Evolutionary conservation across 2,329 filamentous ascomycete genomes (phyloP).

Genomic region (Parafenestella ontariensis): DNA sequence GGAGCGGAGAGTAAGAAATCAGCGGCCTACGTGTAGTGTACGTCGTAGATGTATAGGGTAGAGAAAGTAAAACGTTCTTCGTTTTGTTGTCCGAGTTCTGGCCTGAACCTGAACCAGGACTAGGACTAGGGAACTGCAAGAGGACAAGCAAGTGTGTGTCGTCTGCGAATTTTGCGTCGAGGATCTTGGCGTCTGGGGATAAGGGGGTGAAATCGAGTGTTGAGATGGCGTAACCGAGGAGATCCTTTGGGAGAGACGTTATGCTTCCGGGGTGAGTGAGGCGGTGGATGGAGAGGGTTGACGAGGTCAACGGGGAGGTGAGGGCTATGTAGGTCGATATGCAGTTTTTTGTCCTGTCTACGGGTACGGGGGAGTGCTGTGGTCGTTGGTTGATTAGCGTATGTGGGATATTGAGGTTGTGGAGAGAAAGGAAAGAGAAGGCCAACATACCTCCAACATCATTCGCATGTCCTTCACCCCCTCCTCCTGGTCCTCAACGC

Average conservation of each 20-base stretch:
- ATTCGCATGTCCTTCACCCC: constrained; percentile 64
- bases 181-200: constrained; percentile 47
- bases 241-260: constrained; percentile 47
- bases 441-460: constrained; percentile 56
- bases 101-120: background rate
- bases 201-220: constrained; percentile 54
- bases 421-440: background rate
- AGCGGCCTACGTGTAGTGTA: no score
- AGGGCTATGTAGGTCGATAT: constrained; percentile 40
- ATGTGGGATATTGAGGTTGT: background rate
- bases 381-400: constrained; percentile 4
- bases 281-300: constrained; percentile 38
- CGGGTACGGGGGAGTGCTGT: background rate
- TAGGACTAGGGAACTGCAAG: constrained; percentile 43
- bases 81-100: background rate
- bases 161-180: constrained; percentile 73
- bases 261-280: constrained; percentile 48
- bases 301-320: constrained; percentile 8
- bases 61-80: constrained; percentile 17
- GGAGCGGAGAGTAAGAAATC: constrained; percentile 3
- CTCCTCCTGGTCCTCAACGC: constrained; percentile 32
- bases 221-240: constrained; percentile 57
- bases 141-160: constrained; percentile 68
- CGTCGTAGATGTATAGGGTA: constrained; percentile 28
- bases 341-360: no score